Base-by-base conservation (phyloP, 352 stramenopile genomes). In the Phytophthora tentaculata region DNA sequence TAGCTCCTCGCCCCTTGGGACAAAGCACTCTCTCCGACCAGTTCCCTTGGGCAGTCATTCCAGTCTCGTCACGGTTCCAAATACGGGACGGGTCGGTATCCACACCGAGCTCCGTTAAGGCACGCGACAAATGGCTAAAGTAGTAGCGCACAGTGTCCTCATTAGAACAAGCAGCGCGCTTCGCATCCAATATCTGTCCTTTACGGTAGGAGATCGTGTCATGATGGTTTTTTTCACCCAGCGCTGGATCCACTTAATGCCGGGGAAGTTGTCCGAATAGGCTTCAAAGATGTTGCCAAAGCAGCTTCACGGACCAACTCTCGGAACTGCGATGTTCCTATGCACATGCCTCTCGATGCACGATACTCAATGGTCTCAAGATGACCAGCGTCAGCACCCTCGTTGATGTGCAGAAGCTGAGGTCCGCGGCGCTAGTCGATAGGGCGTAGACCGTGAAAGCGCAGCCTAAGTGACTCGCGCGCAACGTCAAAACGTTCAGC, bases 1-100 rank as follows among this genome's bases (percentile, higher is more conserved):
- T 65, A 2, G 58, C 35, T 5, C 22, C 20, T 12, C 35, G n/a
- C 6, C 56, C 29, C 9, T 56, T 56, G 5, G 48, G 35, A 35
- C 57, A 58, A 2, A 64, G 10, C 3, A 64, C 32, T 2, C 48
- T 20, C 14, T 65, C 48, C 8, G 35, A 24, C 28, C 28, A 3
- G 28, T 32, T 32, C 8, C 28, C 28, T 32, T 32, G 28, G 28
- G 28, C 28, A 32, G 28, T 32, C 4, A 8, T 32, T 9, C 49
- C 19, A 22, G 23, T 24, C 1, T 65, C 47, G 8, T 58, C 58
- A 28, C 58, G 58, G 17, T 64, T 64, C 56, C 28, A 64, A 39
- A 64, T 37, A 1, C 32, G 45, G 12, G 45, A 44, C 32, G 32
- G 56, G 16, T 64, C 32, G 45, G 35, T 14, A 29, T 9, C 17